Base-by-base conservation (phyloP, 345 rosid genomes). In the Acer campestre region DNA sequence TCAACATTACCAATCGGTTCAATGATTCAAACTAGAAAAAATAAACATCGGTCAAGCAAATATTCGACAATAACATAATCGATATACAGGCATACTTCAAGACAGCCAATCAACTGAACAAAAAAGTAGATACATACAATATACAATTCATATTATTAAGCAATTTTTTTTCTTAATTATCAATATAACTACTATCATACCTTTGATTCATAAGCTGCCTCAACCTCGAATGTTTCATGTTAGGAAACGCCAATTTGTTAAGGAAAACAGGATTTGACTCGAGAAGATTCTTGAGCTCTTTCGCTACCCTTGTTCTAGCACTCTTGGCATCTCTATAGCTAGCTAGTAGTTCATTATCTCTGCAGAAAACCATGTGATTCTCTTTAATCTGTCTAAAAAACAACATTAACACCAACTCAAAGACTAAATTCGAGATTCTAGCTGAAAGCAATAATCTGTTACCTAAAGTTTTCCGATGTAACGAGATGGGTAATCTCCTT, bases 311-410 rank as follows among this genome's bases (percentile, higher is more conserved):
- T 70, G 67, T 65, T 64, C 93, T 85, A 31, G 85, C 88, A 67
- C 83, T 56, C 11, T 74, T 70, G 10, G 86, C 58, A 85, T 90
- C 84, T 68, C 67, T 68, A 78, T 85, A 90, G 42, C 2, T 40
- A 27, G 85, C 79, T 29, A 90, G 88, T n/a, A 53, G 64, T 29
- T 77, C 83, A 80, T 86, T 75, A 55, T 84, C 88, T 85, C 93
- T 86, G 80, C 70, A 44, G 48, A 81, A 31, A n/a, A 44, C 48
- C 70, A 61, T n/a, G 29, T 25, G 62, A 20, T 22, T 23, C 25
- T 68, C 80, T 3, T 69, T 68, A 70, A 74, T 73, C 56, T 74
- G 7, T 40, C 40, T 1, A 53, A 68, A 58, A 35, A 31, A 62
- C 7, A 51, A 35, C 29, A 38, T 29, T 63, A n/a, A 49, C 75